Evolutionary conservation across 192 early-diverging fungal genomes (phyloP).

Genomic region (Backusella tuberculispora): DNA sequence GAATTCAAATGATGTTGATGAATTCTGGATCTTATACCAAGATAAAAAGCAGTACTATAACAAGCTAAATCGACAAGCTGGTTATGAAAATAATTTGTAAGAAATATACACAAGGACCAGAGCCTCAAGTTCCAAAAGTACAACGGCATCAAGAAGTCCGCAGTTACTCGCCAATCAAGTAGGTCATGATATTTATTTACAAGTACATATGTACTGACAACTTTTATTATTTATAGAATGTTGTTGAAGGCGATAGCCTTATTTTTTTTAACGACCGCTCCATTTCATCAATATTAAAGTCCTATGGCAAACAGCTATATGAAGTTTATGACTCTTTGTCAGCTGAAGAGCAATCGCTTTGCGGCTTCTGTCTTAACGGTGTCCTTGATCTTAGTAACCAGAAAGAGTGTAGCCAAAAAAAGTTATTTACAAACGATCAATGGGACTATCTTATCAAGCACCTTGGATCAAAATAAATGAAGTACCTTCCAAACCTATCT

Average conservation of each 20-base stretch:
- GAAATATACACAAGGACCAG: too few species aligned
- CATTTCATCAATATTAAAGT: not conserved
- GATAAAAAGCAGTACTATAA: too few species aligned
- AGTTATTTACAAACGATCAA: not conserved
- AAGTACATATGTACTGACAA: too few species aligned
- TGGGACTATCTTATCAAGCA: not conserved
- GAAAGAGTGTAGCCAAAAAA: not conserved
- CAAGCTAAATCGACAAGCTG: too few species aligned
- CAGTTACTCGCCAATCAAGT: too few species aligned
- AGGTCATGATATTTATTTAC: too few species aligned
- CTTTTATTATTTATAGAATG: too few species aligned
- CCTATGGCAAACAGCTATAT: conserved; percentile 4
- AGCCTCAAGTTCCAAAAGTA: too few species aligned
- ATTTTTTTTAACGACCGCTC: not conserved
- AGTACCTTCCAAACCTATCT: not conserved
- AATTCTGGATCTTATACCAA: too few species aligned
- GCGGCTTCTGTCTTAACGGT: not conserved
- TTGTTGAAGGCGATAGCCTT: not conserved
- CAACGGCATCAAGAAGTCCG: too few species aligned
- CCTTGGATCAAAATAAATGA: not conserved
- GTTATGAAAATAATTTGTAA: too few species aligned
- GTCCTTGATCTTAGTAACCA: not conserved
- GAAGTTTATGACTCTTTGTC: not conserved
- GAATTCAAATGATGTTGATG: too few species aligned
- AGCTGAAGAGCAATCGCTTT: not conserved